Conservation (phyloP, 225 moss, liverwort and hornwort genomes). For the Pseudoscleropodium purum region DNA sequence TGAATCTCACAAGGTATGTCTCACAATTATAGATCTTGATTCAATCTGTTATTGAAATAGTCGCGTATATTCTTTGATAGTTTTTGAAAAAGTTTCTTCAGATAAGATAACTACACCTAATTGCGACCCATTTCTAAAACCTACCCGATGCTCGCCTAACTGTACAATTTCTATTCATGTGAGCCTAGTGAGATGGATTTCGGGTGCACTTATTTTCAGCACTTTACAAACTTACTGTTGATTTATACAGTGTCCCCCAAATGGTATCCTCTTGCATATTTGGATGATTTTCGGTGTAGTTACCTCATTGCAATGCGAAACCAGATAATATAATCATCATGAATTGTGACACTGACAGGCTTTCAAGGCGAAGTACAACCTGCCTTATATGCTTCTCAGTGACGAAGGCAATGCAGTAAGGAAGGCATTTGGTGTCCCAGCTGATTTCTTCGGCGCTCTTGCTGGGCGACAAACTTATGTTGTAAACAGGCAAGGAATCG, state of each 20-base stretch:
- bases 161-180: not conserved
- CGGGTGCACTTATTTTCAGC: not conserved
- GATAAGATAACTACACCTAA: not conserved
- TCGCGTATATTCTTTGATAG: not conserved
- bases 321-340: not conserved
- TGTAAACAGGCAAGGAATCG: slow-evolving; percentile 69
- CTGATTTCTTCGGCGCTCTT: slow-evolving; percentile 79
- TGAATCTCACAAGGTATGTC: slow-evolving; percentile 72
- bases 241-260: no score
- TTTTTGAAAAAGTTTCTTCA: not conserved
- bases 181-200: not conserved
- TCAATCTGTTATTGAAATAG: not conserved
- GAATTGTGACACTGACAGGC: slow-evolving; percentile 35
- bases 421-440: slow-evolving; percentile 78
- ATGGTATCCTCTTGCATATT: not conserved
- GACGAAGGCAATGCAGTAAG: slow-evolving; percentile 79
- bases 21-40: not conserved
- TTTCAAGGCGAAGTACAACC: slow-evolving; percentile 74
- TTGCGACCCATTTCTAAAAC: not conserved
- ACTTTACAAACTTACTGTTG: not conserved
- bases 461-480: slow-evolving; percentile 96
- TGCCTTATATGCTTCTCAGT: slow-evolving; percentile 81
- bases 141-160: not conserved
- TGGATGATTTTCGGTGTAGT: not conserved
- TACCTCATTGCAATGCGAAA: not conserved